A percentile compares a stretch with the other conserved stretches of the same genome.
Evolutionary conservation across 345 rosid species (phyloP).

Genomic region (Isatis tinctoria): DNA sequence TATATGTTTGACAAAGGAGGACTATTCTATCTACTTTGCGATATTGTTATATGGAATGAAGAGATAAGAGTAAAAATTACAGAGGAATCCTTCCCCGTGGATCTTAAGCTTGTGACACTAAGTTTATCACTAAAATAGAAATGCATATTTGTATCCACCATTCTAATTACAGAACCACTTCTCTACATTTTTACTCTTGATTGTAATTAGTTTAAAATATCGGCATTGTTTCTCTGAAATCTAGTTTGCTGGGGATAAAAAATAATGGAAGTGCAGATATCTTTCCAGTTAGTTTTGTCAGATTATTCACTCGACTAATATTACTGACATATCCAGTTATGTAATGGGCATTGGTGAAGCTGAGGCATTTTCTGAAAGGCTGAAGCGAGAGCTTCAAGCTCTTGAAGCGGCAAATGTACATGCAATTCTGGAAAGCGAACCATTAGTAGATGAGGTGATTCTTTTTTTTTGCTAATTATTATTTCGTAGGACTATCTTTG

Average conservation of each 20-base stretch:
- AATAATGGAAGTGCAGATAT: neutral
- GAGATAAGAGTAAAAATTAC: neutral
- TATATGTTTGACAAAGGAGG: neutral
- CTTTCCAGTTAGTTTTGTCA: slow-evolving; percentile 2
- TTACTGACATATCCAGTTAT: slow-evolving; percentile 47
- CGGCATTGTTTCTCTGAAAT: neutral
- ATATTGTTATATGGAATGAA: neutral
- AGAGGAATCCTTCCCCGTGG: neutral
- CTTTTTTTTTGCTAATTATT: neutral
- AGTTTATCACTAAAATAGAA: neutral
- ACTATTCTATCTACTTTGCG: neutral
- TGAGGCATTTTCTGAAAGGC: slow-evolving; percentile 96
- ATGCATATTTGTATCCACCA: neutral
- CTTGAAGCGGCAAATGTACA: slow-evolving; percentile 99
- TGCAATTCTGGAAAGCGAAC: slow-evolving; percentile 97
- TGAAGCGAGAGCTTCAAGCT: slow-evolving; percentile 96
- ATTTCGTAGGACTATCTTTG: neutral
- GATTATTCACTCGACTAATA: neutral
- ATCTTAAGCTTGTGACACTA: slow-evolving; percentile 14
- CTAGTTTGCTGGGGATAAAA: neutral
- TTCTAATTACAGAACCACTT: neutral
- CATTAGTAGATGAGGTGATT: slow-evolving; percentile 80
- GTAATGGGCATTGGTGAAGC: slow-evolving; percentile 99
- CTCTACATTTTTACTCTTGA: neutral
- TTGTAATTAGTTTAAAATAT: neutral